Evolutionary conservation across 202 grass and related monocot species (phyloP).

Genomic region (Zizania palustris): DNA sequence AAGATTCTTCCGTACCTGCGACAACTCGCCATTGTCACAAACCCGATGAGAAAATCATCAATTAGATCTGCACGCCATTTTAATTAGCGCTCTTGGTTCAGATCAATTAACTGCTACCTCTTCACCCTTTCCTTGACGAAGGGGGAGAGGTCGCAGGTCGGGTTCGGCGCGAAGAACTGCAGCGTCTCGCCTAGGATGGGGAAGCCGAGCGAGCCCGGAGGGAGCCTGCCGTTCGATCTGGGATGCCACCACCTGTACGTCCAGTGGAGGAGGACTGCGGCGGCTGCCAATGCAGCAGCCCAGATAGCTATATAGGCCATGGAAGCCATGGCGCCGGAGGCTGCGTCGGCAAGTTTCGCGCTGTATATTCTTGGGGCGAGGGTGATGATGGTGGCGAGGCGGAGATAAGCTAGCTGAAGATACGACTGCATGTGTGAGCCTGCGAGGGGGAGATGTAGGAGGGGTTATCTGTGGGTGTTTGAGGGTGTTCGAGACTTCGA

Average conservation of each 20-base stretch:
- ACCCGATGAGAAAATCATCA: not conserved
- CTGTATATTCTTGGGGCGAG: slow-evolving; percentile 35
- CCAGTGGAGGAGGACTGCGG: slow-evolving; percentile 34
- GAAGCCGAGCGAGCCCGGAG: slow-evolving; percentile 77
- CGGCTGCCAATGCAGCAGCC: slow-evolving; percentile 19
- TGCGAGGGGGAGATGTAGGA: not conserved
- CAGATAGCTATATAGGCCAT: slow-evolving; percentile 57
- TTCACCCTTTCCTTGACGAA: slow-evolving; percentile 59
- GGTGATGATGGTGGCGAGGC: slow-evolving; percentile 44
- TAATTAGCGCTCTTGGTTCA: not conserved
- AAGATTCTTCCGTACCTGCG: slow-evolving; percentile 65
- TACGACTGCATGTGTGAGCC: slow-evolving; percentile 52
- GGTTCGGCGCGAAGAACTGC: slow-evolving; percentile 73
- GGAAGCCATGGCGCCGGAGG: slow-evolving; percentile 45
- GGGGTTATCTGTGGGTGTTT: slow-evolving; percentile 57
- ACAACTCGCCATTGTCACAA: not conserved
- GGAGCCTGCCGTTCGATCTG: slow-evolving; percentile 59
- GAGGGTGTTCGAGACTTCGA: slow-evolving; percentile 29
- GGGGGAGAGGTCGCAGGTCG: slow-evolving; percentile 59
- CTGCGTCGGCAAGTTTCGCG: slow-evolving; percentile 30
- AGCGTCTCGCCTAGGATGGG: slow-evolving; percentile 71
- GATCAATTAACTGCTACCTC: slow-evolving; percentile 5
- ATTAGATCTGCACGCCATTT: not conserved
- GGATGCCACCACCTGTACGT: slow-evolving; percentile 68
- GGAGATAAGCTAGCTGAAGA: slow-evolving; percentile 56